phyloP scores from a whole-genome alignment of 805 yeast genomes.

The Sungouiozyma intestinalis region DNA sequence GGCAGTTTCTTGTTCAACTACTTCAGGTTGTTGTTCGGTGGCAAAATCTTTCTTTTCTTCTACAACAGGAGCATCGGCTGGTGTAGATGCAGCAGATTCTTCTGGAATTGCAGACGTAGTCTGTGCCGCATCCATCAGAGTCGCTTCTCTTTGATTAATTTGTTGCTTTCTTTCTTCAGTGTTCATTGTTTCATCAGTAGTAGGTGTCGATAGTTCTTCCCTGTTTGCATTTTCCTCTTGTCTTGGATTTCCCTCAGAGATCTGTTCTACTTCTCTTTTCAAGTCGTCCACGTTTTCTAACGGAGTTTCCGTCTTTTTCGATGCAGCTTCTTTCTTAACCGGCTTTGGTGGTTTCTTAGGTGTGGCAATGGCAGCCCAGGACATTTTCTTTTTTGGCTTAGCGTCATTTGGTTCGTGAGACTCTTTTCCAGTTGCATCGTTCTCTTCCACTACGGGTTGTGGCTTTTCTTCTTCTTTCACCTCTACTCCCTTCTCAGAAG shows the following conservation, averaged over 20 bases:
- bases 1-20: conserved; percentile 12
- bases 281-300: conserved; percentile 20
- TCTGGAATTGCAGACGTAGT: conserved; percentile 4
- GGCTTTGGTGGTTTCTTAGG: conserved; percentile 33
- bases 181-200: conserved; percentile 5
- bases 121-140: background rate
- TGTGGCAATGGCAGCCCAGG: conserved; percentile 66
- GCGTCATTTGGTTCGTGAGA: conserved; percentile 5
- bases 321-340: conserved; percentile 18
- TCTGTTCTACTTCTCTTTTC: conserved; percentile 28
- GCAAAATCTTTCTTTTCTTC: conserved; percentile 14
- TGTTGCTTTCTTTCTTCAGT: conserved; percentile 4
- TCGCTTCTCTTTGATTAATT: conserved; percentile 3
- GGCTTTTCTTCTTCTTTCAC: conserved; percentile 3
- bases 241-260: conserved; percentile 3
- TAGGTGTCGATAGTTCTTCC: conserved; percentile 1
- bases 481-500: background rate
- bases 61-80: conserved; percentile 4
- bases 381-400: conserved; percentile 26
- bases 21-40: conserved; percentile 6
- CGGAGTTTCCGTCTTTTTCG: conserved; percentile 12
- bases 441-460: conserved; percentile 6
- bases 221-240: conserved; percentile 6
- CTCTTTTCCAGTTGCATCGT: conserved; percentile 5
- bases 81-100: conserved; percentile 1